Conservation (phyloP, 495 filamentous ascomycete genomes). For the Penicillium dipodomyicola region DNA sequence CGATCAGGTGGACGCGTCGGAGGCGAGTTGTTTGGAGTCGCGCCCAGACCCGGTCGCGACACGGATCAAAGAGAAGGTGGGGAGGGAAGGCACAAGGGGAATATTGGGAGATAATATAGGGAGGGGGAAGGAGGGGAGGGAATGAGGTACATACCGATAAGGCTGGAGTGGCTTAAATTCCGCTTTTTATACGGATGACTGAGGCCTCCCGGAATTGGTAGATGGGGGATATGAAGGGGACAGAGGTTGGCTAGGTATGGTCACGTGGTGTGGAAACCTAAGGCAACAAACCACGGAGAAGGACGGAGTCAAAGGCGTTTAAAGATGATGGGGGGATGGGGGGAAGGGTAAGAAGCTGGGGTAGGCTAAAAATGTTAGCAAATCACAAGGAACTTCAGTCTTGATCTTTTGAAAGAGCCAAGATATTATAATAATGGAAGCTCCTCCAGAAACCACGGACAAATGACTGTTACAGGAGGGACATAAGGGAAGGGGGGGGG, state of each 20-base stretch:
- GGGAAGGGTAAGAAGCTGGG: constrained; percentile 9
- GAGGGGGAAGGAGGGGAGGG: constrained; percentile 9
- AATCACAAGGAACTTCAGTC: constrained; percentile 14
- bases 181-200: constrained; percentile 46
- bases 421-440: constrained; percentile 20
- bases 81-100: constrained; percentile 1
- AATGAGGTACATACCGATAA: constrained; percentile 48
- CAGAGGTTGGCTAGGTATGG: constrained; percentile 28
- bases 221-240: constrained; percentile 31
- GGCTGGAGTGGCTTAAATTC: constrained; percentile 47
- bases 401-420: constrained; percentile 16
- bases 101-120: background rate
- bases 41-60: constrained; percentile 27
- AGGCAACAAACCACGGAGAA: constrained; percentile 24
- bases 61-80: constrained; percentile 16
- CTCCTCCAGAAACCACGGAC: constrained; percentile 20
- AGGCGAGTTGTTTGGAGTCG: constrained; percentile 24
- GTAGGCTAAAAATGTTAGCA: constrained; percentile 22
- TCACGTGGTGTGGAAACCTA: constrained; percentile 42
- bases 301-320: background rate
- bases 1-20: constrained; percentile 35
- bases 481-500: constrained; percentile 19
- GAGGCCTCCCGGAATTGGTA: constrained; percentile 43
- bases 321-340: constrained; percentile 8
- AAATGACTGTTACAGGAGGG: constrained; percentile 22